A percentile compares a stretch with the other conserved stretches of the same genome.
These are phyloP conservation scores for Porphyra umbilicalis DNA, from an alignment of 31 red algal genomes.

Conservation along the genomic window DNA sequence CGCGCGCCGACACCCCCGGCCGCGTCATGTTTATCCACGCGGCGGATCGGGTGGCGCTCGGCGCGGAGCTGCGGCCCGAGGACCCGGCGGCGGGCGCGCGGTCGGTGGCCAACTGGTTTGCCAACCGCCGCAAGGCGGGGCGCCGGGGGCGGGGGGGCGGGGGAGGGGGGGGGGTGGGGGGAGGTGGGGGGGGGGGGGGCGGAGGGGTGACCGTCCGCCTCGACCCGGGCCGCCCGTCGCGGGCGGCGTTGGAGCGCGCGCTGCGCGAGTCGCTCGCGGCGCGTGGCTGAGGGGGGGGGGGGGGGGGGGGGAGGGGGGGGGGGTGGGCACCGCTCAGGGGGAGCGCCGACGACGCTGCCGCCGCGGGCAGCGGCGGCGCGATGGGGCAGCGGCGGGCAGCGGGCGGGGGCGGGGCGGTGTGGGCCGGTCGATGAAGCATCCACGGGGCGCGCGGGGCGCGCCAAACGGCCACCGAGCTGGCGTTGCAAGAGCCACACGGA, in stretches of 20 bases:
- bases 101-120: background rate
- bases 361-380: no score
- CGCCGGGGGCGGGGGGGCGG: background rate
- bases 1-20: background rate
- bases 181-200: background rate
- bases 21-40: background rate
- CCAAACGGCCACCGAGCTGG: no score
- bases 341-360: no score
- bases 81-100: background rate
- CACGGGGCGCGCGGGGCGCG: no score
- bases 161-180: background rate
- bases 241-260: background rate
- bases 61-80: background rate
- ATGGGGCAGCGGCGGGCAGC: no score
- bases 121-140: background rate
- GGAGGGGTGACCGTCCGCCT: background rate
- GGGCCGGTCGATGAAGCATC: no score
- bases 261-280: background rate
- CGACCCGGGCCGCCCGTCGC: background rate
- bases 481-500: no score
- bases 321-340: no score
- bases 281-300: background rate
- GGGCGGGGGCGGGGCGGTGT: no score
- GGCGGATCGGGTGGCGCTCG: background rate
- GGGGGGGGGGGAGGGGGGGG: background rate